Conservation (phyloP, 306 rosid species). For the Biancaea sappan region DNA sequence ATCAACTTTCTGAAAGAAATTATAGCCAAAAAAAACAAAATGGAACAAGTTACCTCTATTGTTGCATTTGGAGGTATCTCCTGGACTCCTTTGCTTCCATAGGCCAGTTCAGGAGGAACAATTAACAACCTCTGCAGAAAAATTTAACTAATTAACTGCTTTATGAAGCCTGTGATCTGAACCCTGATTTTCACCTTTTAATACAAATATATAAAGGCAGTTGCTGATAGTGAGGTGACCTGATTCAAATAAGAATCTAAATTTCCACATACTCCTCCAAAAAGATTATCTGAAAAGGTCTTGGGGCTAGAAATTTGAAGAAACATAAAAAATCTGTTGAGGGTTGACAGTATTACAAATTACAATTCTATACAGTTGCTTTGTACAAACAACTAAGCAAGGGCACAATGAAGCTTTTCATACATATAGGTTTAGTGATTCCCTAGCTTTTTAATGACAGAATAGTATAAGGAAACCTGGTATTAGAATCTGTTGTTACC, state of each 20-base stretch:
- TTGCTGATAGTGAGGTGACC: slow-evolving; percentile 20
- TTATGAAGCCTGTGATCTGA: slow-evolving; percentile 12
- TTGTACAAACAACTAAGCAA: neutral
- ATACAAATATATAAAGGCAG: slow-evolving; percentile 1
- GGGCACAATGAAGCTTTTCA: slow-evolving; percentile 1
- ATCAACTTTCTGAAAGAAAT: neutral
- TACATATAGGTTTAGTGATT: neutral
- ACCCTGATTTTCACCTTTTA: slow-evolving; percentile 19
- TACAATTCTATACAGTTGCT: slow-evolving; percentile 21
- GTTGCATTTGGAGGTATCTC: slow-evolving; percentile 98
- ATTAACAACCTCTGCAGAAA: slow-evolving; percentile 71
- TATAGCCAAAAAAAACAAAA: slow-evolving; percentile 29
- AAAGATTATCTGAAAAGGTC: neutral
- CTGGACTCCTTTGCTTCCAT: slow-evolving; percentile 86
- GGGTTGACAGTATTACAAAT: neutral
- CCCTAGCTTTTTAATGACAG: slow-evolving; percentile 1
- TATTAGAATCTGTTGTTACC: slow-evolving; percentile 50
- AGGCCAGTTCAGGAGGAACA: slow-evolving; percentile 93
- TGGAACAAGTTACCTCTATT: slow-evolving; percentile 65
- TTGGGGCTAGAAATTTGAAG: neutral
- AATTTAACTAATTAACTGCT: slow-evolving; percentile 25
- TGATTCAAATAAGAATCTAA: slow-evolving; percentile 1
- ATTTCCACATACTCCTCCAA: neutral
- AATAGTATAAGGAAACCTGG: slow-evolving; percentile 20
- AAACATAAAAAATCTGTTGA: neutral